Percentiles rank a stretch among this genome's conserved stretches.
phyloP scores from a whole-genome alignment of 2,329 filamentous ascomycete genomes.

The Cladosporium sp. region DNA sequence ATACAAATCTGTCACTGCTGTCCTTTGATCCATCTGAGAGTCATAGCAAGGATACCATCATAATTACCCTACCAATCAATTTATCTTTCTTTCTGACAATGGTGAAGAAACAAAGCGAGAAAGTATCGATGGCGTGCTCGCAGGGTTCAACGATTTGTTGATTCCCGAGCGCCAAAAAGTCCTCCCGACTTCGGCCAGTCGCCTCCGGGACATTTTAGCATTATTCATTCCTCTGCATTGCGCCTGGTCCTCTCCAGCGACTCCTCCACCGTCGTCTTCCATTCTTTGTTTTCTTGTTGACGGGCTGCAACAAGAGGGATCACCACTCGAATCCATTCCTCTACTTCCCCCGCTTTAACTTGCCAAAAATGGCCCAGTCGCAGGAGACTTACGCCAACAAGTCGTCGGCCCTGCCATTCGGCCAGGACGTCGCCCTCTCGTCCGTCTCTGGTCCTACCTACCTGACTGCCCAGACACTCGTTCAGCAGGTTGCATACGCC shows the following conservation, averaged over 20 bases:
- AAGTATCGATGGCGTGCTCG: background rate
- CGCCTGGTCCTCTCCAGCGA: too few species aligned
- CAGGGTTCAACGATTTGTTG: slow-evolving; percentile 2
- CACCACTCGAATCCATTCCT: background rate
- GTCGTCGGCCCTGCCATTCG: slow-evolving; percentile 49
- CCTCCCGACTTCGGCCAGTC: slow-evolving; percentile 10
- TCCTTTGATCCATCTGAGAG: too few species aligned
- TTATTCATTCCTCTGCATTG: background rate
- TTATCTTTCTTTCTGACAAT: too few species aligned
- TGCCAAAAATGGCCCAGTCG: slow-evolving; percentile 6
- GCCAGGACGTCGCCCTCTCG: slow-evolving; percentile 47
- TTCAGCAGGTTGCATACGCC: slow-evolving; percentile 93
- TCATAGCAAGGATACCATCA: too few species aligned
- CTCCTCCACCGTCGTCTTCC: background rate
- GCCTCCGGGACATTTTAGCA: slow-evolving; percentile 7
- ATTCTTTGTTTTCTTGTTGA: slow-evolving; percentile 8
- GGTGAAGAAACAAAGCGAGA: background rate
- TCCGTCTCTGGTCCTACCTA: slow-evolving; percentile 83
- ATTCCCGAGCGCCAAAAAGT: slow-evolving; percentile 7
- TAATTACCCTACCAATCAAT: too few species aligned
- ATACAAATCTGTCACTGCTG: too few species aligned
- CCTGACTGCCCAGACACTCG: slow-evolving; percentile 83
- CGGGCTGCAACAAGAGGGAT: slow-evolving; percentile 7
- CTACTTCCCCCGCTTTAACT: background rate
- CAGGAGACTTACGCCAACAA: slow-evolving; percentile 23